phyloP scores from a whole-genome alignment of 2,329 filamentous ascomycete species.

The Tricladium varicosporioides region DNA sequence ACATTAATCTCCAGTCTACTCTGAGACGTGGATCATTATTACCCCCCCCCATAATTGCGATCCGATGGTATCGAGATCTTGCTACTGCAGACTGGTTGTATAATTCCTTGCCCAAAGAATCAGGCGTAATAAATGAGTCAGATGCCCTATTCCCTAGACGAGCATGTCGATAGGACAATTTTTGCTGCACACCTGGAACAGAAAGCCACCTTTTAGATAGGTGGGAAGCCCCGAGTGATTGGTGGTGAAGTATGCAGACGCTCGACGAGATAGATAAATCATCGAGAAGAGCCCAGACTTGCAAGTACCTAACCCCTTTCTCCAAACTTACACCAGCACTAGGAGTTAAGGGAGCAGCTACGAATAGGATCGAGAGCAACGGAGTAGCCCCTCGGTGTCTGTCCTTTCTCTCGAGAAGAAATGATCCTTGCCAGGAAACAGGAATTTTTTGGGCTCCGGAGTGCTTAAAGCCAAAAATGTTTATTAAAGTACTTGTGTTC shows the following conservation, averaged over 20 bases:
- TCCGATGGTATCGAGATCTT: neutral
- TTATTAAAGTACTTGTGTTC: conserved; percentile 22
- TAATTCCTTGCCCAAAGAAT: neutral
- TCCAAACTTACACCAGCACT: conserved; percentile 16
- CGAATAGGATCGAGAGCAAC: conserved; percentile 11
- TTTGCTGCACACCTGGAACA: neutral
- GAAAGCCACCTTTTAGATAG: neutral
- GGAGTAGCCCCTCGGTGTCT: neutral
- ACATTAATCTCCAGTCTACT: conserved; percentile 23
- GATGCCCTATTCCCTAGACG: neutral
- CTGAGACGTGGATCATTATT: conserved; percentile 16
- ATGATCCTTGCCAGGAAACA: conserved; percentile 20
- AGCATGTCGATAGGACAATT: neutral
- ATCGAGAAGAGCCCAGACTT: conserved; percentile 37
- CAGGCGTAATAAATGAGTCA: neutral
- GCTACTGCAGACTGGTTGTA: too few relatives aligned
- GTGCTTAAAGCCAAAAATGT: conserved; percentile 24
- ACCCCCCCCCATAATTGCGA: neutral
- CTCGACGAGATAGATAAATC: too few relatives aligned
- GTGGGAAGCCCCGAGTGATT: conserved; percentile 1
- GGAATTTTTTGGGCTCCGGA: neutral
- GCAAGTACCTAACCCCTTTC: conserved; percentile 44
- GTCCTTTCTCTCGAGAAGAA: conserved; percentile 14
- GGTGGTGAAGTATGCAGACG: conserved; percentile 1
- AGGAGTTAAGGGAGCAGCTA: conserved; percentile 13